phyloP scores from a whole-genome alignment of 1,284 basidiomycete species.

The Rhodotorula sp. region DNA sequence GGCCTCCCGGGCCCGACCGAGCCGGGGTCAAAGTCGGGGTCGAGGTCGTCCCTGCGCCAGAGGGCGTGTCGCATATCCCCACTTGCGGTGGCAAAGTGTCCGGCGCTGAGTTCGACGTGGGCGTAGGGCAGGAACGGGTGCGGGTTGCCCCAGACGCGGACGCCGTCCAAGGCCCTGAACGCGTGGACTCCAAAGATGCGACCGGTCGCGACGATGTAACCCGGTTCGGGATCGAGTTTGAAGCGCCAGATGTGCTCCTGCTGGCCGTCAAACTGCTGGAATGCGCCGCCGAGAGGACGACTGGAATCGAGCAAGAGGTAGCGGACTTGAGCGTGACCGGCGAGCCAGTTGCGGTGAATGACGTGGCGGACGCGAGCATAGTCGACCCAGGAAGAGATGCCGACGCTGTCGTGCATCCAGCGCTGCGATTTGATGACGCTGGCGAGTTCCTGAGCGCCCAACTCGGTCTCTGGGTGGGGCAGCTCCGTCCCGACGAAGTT shows the following conservation, averaged over 20 bases:
- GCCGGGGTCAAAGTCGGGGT: background rate
- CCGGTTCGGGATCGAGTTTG: slow-evolving; percentile 13
- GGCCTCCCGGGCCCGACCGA: no score
- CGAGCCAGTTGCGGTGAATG: slow-evolving; percentile 12
- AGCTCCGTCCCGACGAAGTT: background rate
- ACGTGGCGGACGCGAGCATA: background rate
- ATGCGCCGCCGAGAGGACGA: background rate
- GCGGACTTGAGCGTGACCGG: background rate
- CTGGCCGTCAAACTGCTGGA: background rate
- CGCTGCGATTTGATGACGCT: background rate
- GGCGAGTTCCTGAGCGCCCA: slow-evolving; percentile 2
- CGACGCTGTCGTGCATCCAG: background rate
- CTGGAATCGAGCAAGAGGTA: background rate
- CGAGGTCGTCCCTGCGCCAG: slow-evolving; percentile 5
- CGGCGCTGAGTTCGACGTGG: slow-evolving; percentile 19
- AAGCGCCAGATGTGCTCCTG: slow-evolving; percentile 17
- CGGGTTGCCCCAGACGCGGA: background rate
- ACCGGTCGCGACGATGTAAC: slow-evolving; percentile 14
- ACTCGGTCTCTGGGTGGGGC: background rate
- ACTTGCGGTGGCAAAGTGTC: background rate
- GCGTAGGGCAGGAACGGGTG: background rate
- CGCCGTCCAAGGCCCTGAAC: background rate
- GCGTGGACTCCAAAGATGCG: background rate
- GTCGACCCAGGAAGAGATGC: background rate
- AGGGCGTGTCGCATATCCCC: background rate